Percentiles rank a stretch among this genome's conserved stretches.
Evolutionary conservation across 2,329 filamentous ascomycete genomes (phyloP).

Genomic region (Teratosphaeria epicoccoides): DNA sequence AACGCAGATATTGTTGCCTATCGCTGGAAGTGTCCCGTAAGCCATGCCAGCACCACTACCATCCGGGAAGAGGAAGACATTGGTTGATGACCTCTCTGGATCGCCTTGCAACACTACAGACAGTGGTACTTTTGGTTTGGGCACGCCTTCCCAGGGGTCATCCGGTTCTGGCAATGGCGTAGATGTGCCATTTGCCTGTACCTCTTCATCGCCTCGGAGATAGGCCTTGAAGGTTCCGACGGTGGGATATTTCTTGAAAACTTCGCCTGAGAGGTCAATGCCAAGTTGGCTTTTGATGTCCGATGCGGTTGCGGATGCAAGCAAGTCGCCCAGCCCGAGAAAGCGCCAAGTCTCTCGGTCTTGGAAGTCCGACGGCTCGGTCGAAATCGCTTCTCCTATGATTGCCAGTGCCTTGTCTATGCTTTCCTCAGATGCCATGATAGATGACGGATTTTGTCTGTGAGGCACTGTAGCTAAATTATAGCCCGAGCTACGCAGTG

Average conservation of each 20-base stretch:
- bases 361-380: conserved; percentile 19
- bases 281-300: conserved; percentile 17
- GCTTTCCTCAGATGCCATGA: conserved; percentile 9
- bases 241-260: conserved; percentile 16
- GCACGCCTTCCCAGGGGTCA: conserved; percentile 22
- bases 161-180: conserved; percentile 7
- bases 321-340: conserved; percentile 19
- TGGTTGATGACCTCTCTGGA: conserved; percentile 8
- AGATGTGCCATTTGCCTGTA: neutral
- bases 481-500: neutral
- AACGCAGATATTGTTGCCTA: conserved; percentile 40
- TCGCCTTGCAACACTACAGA: conserved; percentile 17
- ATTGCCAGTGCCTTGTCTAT: conserved; percentile 16
- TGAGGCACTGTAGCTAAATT: neutral
- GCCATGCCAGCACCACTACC: conserved; percentile 37
- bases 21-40: conserved; percentile 28
- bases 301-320: conserved; percentile 18
- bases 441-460: neutral
- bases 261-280: conserved; percentile 12
- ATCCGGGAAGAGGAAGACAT: conserved; percentile 33
- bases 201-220: conserved; percentile 4
- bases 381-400: conserved; percentile 20
- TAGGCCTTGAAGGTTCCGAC: conserved; percentile 17
- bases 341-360: conserved; percentile 25
- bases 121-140: conserved; percentile 23